These are phyloP conservation scores for Desmodesmus armatus DNA, from an alignment of 139 green algal genomes.

Conservation along the genomic window DNA sequence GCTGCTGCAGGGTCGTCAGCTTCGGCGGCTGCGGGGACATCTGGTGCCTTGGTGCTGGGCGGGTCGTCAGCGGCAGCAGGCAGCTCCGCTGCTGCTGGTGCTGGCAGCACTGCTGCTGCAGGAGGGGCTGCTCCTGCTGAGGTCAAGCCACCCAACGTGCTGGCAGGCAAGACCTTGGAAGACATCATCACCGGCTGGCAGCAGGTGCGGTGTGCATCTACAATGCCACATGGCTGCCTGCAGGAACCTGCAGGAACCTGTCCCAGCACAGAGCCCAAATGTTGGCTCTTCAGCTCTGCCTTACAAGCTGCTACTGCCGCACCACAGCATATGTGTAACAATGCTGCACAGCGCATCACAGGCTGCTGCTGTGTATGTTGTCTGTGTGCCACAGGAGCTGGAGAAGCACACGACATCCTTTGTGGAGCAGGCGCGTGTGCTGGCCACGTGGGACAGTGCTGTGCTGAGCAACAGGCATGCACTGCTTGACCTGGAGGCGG, in stretches of 20 bases:
- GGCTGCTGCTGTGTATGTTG: constrained; percentile 59
- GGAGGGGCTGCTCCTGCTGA: not conserved
- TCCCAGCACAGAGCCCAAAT: too few relatives aligned
- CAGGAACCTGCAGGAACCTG: too few relatives aligned
- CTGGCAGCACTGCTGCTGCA: not conserved
- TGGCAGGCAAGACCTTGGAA: constrained; percentile 69
- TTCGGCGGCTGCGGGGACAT: not conserved
- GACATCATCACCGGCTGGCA: constrained; percentile 76
- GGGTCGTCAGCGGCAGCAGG: too few relatives aligned
- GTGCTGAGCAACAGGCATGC: constrained; percentile 84
- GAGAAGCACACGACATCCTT: constrained; percentile 84
- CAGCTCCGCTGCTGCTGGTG: constrained; percentile 15
- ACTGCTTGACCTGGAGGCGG: constrained; percentile 82
- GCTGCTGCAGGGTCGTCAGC: constrained; percentile 3
- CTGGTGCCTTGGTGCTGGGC: constrained; percentile 8
- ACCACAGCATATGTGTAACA: too few relatives aligned
- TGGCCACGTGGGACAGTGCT: constrained; percentile 81
- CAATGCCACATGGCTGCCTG: too few relatives aligned
- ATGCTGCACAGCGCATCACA: too few relatives aligned
- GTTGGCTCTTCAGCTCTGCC: too few relatives aligned
- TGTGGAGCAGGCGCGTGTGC: constrained; percentile 76
- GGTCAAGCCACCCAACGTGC: constrained; percentile 24
- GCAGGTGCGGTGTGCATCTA: constrained; percentile 10
- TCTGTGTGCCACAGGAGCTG: constrained; percentile 80
- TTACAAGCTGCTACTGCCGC: too few relatives aligned